Conservation (phyloP, 2,329 filamentous ascomycete genomes). For the Zymoseptoria crescenta region DNA sequence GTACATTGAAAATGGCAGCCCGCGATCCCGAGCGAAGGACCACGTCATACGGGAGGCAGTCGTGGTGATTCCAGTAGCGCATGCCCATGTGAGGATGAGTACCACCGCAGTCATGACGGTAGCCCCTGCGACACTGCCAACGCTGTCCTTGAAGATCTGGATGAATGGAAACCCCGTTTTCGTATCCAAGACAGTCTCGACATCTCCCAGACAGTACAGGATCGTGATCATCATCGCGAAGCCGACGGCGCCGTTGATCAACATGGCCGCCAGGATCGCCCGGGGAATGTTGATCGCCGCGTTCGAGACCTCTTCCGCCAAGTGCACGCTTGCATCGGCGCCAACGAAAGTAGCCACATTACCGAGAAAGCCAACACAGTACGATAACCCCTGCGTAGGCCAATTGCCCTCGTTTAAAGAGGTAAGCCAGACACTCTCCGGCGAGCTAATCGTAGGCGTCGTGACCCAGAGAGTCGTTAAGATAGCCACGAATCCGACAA, state of each 20-base stretch:
- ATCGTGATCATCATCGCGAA: constrained; percentile 38
- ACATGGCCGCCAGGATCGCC: constrained; percentile 41
- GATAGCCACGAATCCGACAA: constrained; percentile 48
- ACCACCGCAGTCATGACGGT: constrained; percentile 43
- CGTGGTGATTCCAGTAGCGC: constrained; percentile 31
- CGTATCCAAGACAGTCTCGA: constrained; percentile 34
- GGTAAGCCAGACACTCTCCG: constrained; percentile 26
- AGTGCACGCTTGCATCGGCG: constrained; percentile 39
- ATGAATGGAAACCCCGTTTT: constrained; percentile 44
- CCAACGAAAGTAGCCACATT: constrained; percentile 31
- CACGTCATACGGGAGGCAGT: constrained; percentile 37
- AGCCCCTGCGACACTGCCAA: constrained; percentile 35
- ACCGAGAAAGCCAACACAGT: constrained; percentile 29
- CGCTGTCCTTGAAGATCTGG: constrained; percentile 44
- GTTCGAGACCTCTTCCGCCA: constrained; percentile 45
- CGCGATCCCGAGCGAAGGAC: constrained; percentile 37
- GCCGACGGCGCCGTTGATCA: no score
- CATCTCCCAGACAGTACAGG: constrained; percentile 38
- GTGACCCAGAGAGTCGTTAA: constrained; percentile 37
- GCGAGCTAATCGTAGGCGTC: constrained; percentile 20
- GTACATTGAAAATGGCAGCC: constrained; percentile 32
- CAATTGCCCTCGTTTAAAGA: constrained; percentile 27
- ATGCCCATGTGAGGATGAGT: constrained; percentile 27
- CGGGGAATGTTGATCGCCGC: constrained; percentile 41
- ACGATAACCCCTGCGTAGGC: constrained; percentile 29